Evolutionary conservation across 805 yeast genomes (phyloP).

Genomic region (Candida broadrunensis): DNA sequence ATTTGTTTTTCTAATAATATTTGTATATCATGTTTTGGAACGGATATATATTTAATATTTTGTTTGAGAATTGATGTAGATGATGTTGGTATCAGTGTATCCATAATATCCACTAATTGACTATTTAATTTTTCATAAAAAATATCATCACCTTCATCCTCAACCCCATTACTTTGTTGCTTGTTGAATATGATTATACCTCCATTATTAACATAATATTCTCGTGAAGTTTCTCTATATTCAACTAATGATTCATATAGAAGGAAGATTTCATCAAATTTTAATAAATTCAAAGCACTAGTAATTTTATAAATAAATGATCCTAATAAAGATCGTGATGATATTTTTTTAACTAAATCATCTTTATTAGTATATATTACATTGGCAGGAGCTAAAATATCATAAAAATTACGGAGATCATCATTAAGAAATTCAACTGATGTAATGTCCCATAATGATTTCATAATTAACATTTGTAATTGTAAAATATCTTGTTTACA

Average conservation of each 20-base stretch:
- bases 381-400: background rate
- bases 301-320: slow-evolving; percentile 27
- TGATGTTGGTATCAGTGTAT: slow-evolving; percentile 4
- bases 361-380: background rate
- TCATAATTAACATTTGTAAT: slow-evolving; percentile 31
- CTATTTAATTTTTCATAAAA: slow-evolving; percentile 14
- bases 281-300: slow-evolving; percentile 29
- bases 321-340: slow-evolving; percentile 26
- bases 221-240: slow-evolving; percentile 25
- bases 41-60: slow-evolving; percentile 22
- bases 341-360: slow-evolving; percentile 7
- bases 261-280: slow-evolving; percentile 34
- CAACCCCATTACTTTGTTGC: background rate
- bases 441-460: slow-evolving; percentile 44
- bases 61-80: slow-evolving; percentile 1
- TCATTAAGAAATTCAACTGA: slow-evolving; percentile 47
- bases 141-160: slow-evolving; percentile 7
- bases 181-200: slow-evolving; percentile 4
- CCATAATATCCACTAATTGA: slow-evolving; percentile 9
- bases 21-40: slow-evolving; percentile 52
- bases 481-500: slow-evolving; percentile 5
- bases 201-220: slow-evolving; percentile 14
- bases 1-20: slow-evolving; percentile 53
- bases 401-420: background rate
- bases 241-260: slow-evolving; percentile 33